phyloP scores from a whole-genome alignment of 208 protist genomes.

The Trypanosoma lewisi region DNA sequence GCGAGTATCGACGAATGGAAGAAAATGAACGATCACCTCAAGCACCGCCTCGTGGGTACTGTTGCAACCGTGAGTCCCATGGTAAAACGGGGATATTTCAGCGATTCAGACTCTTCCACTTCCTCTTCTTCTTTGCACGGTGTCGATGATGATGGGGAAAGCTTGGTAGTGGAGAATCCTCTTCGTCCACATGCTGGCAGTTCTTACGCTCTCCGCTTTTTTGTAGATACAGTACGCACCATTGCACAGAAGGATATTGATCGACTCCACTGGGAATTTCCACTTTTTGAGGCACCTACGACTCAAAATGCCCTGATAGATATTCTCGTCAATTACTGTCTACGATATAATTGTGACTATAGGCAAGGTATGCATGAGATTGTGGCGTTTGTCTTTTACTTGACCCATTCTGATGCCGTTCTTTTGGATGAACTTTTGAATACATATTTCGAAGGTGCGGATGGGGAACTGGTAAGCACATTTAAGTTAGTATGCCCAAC shows the following conservation, averaged over 20 bases:
- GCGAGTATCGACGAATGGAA: slow-evolving; percentile 13
- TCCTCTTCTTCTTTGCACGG: slow-evolving; percentile 23
- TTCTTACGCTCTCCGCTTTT: slow-evolving; percentile 60
- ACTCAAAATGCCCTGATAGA: slow-evolving; percentile 38
- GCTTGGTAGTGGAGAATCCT: slow-evolving; percentile 41
- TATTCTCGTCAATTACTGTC: slow-evolving; percentile 65
- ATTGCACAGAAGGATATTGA: slow-evolving; percentile 60
- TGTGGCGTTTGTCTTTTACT: slow-evolving; percentile 77
- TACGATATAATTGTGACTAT: slow-evolving; percentile 58
- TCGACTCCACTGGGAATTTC: slow-evolving; percentile 63
- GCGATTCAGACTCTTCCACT: slow-evolving; percentile 25
- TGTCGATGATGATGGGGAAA: slow-evolving; percentile 21
- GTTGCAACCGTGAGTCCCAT: neutral
- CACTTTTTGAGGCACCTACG: slow-evolving; percentile 35
- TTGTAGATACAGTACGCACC: slow-evolving; percentile 34
- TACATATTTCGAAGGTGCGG: neutral
- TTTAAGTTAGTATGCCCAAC: slow-evolving; percentile 11
- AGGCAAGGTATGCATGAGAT: slow-evolving; percentile 92
- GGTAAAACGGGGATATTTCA: slow-evolving; percentile 10
- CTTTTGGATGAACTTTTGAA: slow-evolving; percentile 14
- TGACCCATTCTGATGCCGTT: slow-evolving; percentile 35
- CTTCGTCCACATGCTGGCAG: slow-evolving; percentile 47
- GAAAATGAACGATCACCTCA: slow-evolving; percentile 6
- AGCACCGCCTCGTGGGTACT: neutral
- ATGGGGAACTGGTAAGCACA: neutral